Evolutionary conservation across 768 basidiomycete genomes (phyloP).

Genomic region (Kockovaella imperatae): DNA sequence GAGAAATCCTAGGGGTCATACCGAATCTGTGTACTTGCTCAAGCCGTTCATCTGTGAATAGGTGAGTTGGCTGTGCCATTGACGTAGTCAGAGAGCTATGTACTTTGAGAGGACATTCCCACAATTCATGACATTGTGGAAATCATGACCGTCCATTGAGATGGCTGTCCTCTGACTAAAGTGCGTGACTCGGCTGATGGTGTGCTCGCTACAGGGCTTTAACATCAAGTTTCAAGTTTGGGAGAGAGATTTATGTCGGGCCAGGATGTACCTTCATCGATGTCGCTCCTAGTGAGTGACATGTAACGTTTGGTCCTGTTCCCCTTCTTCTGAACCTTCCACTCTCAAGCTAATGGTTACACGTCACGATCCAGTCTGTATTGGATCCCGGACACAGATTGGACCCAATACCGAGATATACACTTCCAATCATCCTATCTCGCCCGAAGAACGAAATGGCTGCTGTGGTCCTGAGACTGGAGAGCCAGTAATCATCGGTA

Average conservation of each 20-base stretch:
- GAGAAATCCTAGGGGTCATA: no score
- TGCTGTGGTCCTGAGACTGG: slow-evolving; percentile 38
- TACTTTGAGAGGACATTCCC: no score
- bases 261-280: slow-evolving; percentile 33
- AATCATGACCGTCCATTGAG: no score
- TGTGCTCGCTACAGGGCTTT: slow-evolving; percentile 26
- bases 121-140: no score
- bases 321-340: no score
- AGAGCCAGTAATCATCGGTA: slow-evolving; percentile 39
- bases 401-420: slow-evolving; percentile 41
- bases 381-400: slow-evolving; percentile 40
- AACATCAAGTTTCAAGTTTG: slow-evolving; percentile 34
- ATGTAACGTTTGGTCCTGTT: no score
- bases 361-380: slow-evolving; percentile 28
- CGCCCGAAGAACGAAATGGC: slow-evolving; percentile 39
- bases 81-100: not conserved
- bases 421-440: slow-evolving; percentile 30
- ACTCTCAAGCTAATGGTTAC: not conserved
- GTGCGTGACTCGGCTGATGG: no score
- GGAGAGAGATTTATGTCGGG: slow-evolving; percentile 29
- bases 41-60: not conserved
- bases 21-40: no score
- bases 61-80: not conserved
- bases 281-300: slow-evolving; percentile 31
- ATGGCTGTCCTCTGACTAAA: no score